Evolutionary conservation across 106 monocot species (phyloP).

Genomic region (Dendrobium nobile): DNA sequence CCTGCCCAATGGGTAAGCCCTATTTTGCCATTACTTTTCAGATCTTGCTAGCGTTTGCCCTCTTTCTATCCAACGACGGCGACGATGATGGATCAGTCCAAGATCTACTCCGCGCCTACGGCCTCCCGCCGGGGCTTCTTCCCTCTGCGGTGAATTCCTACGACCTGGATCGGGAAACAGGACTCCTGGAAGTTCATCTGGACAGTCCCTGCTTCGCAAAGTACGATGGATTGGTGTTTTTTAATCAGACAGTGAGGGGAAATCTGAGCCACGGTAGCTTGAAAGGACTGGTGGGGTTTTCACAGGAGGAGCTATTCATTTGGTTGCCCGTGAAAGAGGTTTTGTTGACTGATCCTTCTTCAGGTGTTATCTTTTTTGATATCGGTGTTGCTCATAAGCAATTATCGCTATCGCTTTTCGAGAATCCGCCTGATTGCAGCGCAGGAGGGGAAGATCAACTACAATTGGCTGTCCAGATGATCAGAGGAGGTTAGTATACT

Average conservation of each 20-base stretch:
- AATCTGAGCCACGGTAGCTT: constrained; percentile 10
- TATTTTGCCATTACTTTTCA: background rate
- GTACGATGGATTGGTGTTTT: constrained; percentile 20
- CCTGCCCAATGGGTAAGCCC: background rate
- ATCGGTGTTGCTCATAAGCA: constrained; percentile 10
- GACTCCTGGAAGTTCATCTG: constrained; percentile 36
- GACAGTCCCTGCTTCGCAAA: constrained; percentile 37
- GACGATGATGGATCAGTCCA: constrained; percentile 18
- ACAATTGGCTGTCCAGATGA: constrained; percentile 2
- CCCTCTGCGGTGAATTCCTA: constrained; percentile 35
- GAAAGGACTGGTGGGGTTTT: constrained; percentile 9
- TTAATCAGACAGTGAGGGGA: constrained; percentile 7
- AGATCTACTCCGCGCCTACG: constrained; percentile 42
- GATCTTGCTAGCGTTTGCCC: background rate
- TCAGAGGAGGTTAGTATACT: constrained; percentile 4
- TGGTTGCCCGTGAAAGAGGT: constrained; percentile 10
- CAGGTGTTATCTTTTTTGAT: constrained; percentile 7
- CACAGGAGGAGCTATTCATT: constrained; percentile 11
- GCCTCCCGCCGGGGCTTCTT: constrained; percentile 52
- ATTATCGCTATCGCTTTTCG: constrained; percentile 8
- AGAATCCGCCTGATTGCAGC: constrained; percentile 10
- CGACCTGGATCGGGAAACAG: constrained; percentile 28
- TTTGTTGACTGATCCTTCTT: background rate
- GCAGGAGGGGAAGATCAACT: background rate
- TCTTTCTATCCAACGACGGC: background rate